A percentile compares a stretch with the other conserved stretches of the same genome.
phyloP scores from a whole-genome alignment of 257 asterid species.

The Misopates orontium region DNA sequence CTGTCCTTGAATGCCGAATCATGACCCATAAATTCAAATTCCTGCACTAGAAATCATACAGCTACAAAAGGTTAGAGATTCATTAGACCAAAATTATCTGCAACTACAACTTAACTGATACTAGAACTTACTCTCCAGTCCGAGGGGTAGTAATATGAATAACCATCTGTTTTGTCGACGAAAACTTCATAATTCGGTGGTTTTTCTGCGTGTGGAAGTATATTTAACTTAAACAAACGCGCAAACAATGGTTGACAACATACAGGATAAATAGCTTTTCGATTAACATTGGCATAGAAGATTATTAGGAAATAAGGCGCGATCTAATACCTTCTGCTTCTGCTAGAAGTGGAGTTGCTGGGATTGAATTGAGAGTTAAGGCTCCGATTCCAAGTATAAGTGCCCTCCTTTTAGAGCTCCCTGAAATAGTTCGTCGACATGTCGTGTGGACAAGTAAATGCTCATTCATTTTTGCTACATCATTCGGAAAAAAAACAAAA shows the following conservation, averaged over 20 bases:
- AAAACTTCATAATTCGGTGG: conserved; percentile 57
- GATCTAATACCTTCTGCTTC: conserved; percentile 69
- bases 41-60: conserved; percentile 42
- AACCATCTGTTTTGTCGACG: conserved; percentile 80
- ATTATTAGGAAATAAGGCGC: neutral
- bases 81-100: conserved; percentile 2
- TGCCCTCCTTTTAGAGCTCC: conserved; percentile 50
- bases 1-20: conserved; percentile 94
- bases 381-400: conserved; percentile 64
- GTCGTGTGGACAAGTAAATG: neutral
- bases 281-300: no score
- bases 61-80: neutral
- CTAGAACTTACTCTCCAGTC: conserved; percentile 76
- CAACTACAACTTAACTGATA: conserved; percentile 1
- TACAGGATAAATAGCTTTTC: no score
- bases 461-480: neutral
- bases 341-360: conserved; percentile 56
- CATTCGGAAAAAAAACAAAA: neutral
- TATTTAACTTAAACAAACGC: neutral
- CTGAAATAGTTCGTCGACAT: conserved; percentile 34
- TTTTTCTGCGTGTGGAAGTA: conserved; percentile 36
- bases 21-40: conserved; percentile 74
- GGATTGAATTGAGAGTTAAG: conserved; percentile 41
- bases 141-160: conserved; percentile 83
- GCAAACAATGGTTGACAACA: no score